These are phyloP conservation scores for Lophium mytilinum DNA, from an alignment of 495 filamentous ascomycete genomes.

Conservation along the genomic window DNA sequence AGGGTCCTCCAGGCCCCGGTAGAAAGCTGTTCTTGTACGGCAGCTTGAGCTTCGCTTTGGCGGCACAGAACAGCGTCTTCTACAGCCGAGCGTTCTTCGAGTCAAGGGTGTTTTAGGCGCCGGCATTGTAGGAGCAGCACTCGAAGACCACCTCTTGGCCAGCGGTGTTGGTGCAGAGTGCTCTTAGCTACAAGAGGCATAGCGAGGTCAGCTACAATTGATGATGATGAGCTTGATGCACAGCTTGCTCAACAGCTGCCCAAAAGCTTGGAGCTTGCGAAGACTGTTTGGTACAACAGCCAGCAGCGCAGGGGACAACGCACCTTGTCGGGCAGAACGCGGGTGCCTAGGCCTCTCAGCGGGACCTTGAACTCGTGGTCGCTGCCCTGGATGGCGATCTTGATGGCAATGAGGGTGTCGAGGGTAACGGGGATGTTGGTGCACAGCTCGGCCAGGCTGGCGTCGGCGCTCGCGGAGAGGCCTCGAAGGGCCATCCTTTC, in stretches of 20 bases:
- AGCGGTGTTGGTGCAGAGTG: constrained; percentile 59
- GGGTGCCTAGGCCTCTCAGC: constrained; percentile 68
- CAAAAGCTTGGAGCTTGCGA: constrained; percentile 2
- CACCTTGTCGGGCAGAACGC: constrained; percentile 78
- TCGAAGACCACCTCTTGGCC: constrained; percentile 69
- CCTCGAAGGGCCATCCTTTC: too few species aligned
- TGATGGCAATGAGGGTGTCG: constrained; percentile 77
- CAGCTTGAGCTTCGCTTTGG: constrained; percentile 97
- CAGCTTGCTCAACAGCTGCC: not conserved
- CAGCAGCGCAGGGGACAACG: constrained; percentile 40
- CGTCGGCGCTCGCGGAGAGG: too few species aligned
- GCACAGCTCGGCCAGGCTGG: too few species aligned
- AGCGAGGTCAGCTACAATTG: not conserved
- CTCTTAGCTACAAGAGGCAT: constrained; percentile 58
- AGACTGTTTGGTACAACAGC: not conserved
- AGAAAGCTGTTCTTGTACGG: too few species aligned
- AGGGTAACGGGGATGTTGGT: constrained; percentile 46
- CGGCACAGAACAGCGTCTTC: constrained; percentile 93
- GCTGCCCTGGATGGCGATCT: constrained; percentile 64
- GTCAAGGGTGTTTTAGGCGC: constrained; percentile 70
- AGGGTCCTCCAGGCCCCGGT: too few species aligned
- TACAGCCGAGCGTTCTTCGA: constrained; percentile 70
- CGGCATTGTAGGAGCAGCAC: constrained; percentile 92
- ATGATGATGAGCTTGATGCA: not conserved
- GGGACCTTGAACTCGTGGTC: constrained; percentile 84